Base-by-base conservation (phyloP, 129 eudicot genomes). In the Tanacetum coccineum region DNA sequence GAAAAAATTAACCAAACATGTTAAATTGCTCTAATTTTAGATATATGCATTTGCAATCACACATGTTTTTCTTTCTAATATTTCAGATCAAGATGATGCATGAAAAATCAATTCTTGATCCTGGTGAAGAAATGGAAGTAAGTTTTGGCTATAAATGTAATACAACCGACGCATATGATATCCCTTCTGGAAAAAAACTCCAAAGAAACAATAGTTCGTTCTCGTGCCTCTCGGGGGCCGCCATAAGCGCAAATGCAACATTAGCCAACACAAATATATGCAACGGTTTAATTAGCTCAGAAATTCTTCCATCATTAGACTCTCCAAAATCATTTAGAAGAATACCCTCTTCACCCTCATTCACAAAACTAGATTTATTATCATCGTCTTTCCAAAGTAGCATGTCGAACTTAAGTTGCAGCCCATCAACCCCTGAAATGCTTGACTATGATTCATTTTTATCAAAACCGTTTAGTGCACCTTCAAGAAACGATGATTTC, bases 171-270 rank as follows among this genome's bases (percentile, higher is more conserved):
- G 93, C 79, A 48, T 80, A 70, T n/a, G 89, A 80, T 52, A 82
- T 73, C 64, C 83, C 88, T 12, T 56, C 85, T 1, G 79, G 79
- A n/a, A 59, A 72, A 53, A 80, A 71, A 62, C 83, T 86, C 57
- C 58, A 28, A 65, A 72, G 91, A 79, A 81, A 91, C 32, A 82
- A 51, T 57, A 80, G 95, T 47, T 93, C 96, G 13, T 93, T 93
- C 63, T 81, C 95, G 40, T 88, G 98, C 78, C 84, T 93, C 28
- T 86, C 95, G 4, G 98, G 98, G 20, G 98, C 98, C 14, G 98
- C 98, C 22, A 73, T 93, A 52, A 86, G 98, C 59, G 98, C 96
- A 13, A 93, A 93, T 25, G 85, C 95, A n/a, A 93, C 98, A 28
- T 68, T 88, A 68, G 96, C 98, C 19, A 93, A 93, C 86, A 93